These are phyloP conservation scores for Ustilago sp. DNA, from an alignment of 1,284 basidiomycete species.

Conservation along the genomic window DNA sequence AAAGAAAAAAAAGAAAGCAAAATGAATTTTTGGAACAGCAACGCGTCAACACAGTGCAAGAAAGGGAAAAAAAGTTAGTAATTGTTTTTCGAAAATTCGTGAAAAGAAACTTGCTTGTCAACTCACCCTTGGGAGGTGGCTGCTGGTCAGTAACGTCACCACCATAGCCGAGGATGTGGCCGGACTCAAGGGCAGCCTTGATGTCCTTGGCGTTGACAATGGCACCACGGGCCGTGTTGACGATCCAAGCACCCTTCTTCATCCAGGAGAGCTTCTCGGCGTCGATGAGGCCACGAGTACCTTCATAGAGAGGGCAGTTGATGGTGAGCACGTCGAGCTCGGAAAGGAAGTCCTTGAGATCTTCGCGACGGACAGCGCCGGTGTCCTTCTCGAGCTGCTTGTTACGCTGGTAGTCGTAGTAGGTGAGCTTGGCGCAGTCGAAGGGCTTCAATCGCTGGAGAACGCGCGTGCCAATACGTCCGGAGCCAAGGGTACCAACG, in stretches of 20 bases:
- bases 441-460: slow-evolving; percentile 88
- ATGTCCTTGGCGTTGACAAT: slow-evolving; percentile 88
- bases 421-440: slow-evolving; percentile 89
- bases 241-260: slow-evolving; percentile 87
- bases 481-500: slow-evolving; percentile 82
- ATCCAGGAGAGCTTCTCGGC: slow-evolving; percentile 85
- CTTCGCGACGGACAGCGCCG: slow-evolving; percentile 80
- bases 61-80: not conserved
- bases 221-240: slow-evolving; percentile 94
- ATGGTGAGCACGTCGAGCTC: slow-evolving; percentile 84
- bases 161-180: slow-evolving; percentile 78
- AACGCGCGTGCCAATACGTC: slow-evolving; percentile 72
- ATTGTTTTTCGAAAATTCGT: not conserved
- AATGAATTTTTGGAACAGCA: not conserved
- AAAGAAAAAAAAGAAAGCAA: not conserved
- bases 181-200: slow-evolving; percentile 80
- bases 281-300: slow-evolving; percentile 77
- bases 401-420: slow-evolving; percentile 89
- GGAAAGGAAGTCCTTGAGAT: slow-evolving; percentile 86
- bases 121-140: slow-evolving; percentile 72
- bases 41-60: not conserved
- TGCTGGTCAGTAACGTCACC: slow-evolving; percentile 70
- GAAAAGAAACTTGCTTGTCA: not conserved
- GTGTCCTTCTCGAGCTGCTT: slow-evolving; percentile 79
- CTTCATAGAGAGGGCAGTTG: slow-evolving; percentile 92